Evolutionary conservation across 768 basidiomycete genomes (phyloP), one percentile per base, ranked within the genome.

Genomic region (Agaricus subrufescens): DNA sequence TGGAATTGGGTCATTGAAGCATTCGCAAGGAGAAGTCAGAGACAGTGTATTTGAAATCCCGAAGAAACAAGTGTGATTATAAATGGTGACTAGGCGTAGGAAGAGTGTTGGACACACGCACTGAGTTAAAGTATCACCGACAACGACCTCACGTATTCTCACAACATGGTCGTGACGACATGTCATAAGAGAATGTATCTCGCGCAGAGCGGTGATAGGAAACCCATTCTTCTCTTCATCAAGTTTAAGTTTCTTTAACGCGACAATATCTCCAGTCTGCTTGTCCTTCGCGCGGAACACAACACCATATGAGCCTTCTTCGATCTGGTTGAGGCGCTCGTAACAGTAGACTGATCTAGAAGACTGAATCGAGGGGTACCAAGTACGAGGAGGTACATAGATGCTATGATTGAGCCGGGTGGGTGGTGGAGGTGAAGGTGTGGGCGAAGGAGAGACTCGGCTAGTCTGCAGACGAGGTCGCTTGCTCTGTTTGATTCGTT

Each of bases 151-250:
- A 45, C 95, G 83, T 34, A 98, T 88, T n/a, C 89, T 83, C 43
- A 99, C 97, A 12, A 99, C 96, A 68, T 99, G 95, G 63, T 97
- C 94, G 67, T 98, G 95, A 58, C 81, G 79, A 67, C 94, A 96
- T 2, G 84, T 76, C 94, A 98, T 98, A 57, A 99, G 82, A n/a
- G 97, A 88, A 69, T 95, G 91, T 48, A 98, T 81, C 73, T 99
- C 97, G 58, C 97, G 81, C 63, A 99, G 72, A 14, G 93, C 93
- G 1, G 97, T 99, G 60, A 98, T 98, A 1, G 97, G 97, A 68
- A 98, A 99, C 0, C 97, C 97, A 61, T 97, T 89, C 71, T 97
- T 98, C 75, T 98, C 97, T 69, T 98, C 94, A 60, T 98, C 96
- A 55, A 99, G 83, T 73, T 99, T 99, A 55, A 99, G 79, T 70